Evolutionary conservation across 148 eudicot genomes (phyloP).

Genomic region (Rhododendron mucronatum): DNA sequence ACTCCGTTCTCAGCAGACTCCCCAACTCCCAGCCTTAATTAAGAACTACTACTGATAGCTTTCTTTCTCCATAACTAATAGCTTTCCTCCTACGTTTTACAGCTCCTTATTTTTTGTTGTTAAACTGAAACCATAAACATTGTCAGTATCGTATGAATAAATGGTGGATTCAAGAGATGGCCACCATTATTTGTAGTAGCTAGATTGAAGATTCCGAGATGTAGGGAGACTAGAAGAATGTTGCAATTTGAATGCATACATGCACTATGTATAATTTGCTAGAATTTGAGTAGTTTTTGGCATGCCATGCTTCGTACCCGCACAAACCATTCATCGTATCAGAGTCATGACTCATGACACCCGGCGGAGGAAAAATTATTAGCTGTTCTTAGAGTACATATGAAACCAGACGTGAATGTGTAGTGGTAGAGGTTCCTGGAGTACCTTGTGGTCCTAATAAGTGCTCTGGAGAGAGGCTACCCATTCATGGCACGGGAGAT

Average conservation of each 20-base stretch:
- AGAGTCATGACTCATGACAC: background rate
- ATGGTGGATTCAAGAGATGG: background rate
- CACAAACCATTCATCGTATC: background rate
- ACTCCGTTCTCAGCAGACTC: constrained; percentile 47
- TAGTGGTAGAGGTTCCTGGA: no score
- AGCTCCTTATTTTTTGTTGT: background rate
- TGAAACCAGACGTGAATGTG: no score
- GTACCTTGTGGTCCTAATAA: no score
- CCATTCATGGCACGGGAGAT: no score
- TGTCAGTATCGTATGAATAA: background rate
- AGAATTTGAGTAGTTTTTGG: no score
- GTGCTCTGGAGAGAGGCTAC: no score
- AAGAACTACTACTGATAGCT: background rate
- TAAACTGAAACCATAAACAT: background rate
- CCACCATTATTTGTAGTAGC: background rate
- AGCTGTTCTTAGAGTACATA: background rate
- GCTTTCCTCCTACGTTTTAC: background rate
- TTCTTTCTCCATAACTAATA: no score
- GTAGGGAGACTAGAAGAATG: background rate
- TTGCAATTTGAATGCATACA: no score
- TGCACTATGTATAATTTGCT: no score
- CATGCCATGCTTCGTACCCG: background rate
- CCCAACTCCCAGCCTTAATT: constrained; percentile 36
- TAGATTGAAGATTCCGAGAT: background rate
- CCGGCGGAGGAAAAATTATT: background rate